phyloP scores from a whole-genome alignment of 2,329 filamentous ascomycete species.

The Aspergillus fumigatus region DNA sequence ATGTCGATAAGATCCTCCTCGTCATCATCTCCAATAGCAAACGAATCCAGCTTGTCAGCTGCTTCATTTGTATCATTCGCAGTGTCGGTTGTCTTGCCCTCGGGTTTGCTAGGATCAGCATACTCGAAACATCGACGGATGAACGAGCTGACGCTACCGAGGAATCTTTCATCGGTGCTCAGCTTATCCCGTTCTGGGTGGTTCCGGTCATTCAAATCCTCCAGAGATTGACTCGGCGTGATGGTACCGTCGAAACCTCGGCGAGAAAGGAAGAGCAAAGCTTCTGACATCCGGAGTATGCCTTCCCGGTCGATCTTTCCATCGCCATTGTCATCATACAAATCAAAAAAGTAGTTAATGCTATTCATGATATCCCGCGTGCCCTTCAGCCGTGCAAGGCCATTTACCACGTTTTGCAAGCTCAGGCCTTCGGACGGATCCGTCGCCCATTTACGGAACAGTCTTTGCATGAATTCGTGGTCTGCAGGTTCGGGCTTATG shows the following conservation, averaged over 20 bases:
- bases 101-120: constrained; percentile 81
- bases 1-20: constrained; percentile 44
- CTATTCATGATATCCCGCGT: constrained; percentile 95
- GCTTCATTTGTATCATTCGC: constrained; percentile 29
- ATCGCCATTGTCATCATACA: constrained; percentile 90
- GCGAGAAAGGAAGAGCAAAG: constrained; percentile 84
- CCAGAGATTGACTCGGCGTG: constrained; percentile 59
- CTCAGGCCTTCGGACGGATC: constrained; percentile 73
- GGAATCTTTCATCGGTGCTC: constrained; percentile 78
- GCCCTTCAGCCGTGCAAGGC: constrained; percentile 86
- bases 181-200: constrained; percentile 40
- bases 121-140: constrained; percentile 97
- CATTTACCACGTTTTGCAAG: constrained; percentile 86
- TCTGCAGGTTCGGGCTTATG: constrained; percentile 68
- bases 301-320: constrained; percentile 92
- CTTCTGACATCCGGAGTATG: constrained; percentile 90
- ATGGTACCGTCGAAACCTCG: constrained; percentile 75
- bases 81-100: constrained; percentile 40
- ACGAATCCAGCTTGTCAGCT: constrained; percentile 51
- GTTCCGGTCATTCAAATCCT: constrained; percentile 46
- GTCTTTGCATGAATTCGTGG: constrained; percentile 85
- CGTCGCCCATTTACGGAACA: constrained; percentile 85
- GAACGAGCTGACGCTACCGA: constrained; percentile 91
- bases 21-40: constrained; percentile 72
- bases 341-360: constrained; percentile 95